Evolutionary conservation across 768 basidiomycete species (phyloP).

Genomic region (Boletellus emodensis): DNA sequence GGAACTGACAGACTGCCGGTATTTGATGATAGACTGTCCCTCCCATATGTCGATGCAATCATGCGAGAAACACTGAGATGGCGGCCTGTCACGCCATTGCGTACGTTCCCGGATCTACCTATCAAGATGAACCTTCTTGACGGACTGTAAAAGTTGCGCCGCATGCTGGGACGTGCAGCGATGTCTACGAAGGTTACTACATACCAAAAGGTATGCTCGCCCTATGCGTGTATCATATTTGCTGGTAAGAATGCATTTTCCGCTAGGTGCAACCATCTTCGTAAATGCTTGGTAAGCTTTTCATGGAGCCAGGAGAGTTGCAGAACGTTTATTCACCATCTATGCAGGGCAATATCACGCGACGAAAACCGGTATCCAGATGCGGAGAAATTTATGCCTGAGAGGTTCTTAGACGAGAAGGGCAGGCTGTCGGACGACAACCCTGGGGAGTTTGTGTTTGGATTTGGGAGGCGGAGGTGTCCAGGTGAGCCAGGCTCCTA

Average conservation of each 20-base stretch:
- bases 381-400: constrained; percentile 7
- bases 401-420: constrained; percentile 5
- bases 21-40: neutral
- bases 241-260: neutral
- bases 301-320: neutral
- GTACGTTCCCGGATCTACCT: neutral
- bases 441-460: constrained; percentile 1
- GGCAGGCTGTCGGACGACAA: neutral
- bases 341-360: constrained; percentile 1
- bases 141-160: neutral
- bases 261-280: neutral
- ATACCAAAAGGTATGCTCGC: neutral
- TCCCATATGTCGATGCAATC: neutral
- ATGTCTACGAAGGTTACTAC: neutral
- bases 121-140: neutral
- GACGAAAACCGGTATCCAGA: constrained; percentile 10
- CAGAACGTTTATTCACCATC: neutral
- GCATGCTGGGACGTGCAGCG: neutral
- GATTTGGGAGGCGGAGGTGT: constrained; percentile 1
- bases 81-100: neutral
- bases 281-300: neutral
- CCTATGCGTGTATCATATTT: neutral
- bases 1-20: neutral
- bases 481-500: neutral
- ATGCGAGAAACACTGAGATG: neutral